Evolutionary conservation across 768 basidiomycete genomes (phyloP).

Genomic region (Amanita subjunquillea): DNA sequence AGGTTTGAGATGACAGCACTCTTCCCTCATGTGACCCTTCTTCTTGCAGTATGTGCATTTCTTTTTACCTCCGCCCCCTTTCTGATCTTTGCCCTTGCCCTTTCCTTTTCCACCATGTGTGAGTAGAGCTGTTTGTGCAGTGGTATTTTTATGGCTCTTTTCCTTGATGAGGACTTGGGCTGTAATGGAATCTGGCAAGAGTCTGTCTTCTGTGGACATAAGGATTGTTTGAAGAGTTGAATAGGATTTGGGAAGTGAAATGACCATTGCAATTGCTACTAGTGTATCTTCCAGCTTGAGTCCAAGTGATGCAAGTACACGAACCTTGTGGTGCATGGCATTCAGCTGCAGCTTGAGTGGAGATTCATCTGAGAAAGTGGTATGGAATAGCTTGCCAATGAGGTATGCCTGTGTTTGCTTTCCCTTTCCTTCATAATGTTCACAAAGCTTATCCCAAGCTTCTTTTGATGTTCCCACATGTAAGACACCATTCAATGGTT

Average conservation of each 20-base stretch:
- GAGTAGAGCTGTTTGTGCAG: slow-evolving; percentile 7
- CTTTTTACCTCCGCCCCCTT: too few species aligned
- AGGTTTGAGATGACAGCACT: too few species aligned
- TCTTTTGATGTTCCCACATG: slow-evolving; percentile 7
- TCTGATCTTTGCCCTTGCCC: too few species aligned
- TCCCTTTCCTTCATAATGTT: slow-evolving; percentile 10
- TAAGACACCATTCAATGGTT: slow-evolving; percentile 10
- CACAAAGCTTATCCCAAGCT: slow-evolving; percentile 9
- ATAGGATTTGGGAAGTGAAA: slow-evolving; percentile 6
- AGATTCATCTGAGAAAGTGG: slow-evolving; percentile 8
- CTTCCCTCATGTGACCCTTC: too few species aligned
- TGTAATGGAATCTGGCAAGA: slow-evolving; percentile 7
- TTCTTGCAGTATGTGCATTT: too few species aligned
- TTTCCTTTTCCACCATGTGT: too few species aligned
- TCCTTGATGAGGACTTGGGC: slow-evolving; percentile 11
- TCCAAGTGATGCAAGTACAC: slow-evolving; percentile 8
- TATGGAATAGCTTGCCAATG: slow-evolving; percentile 8
- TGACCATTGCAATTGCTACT: slow-evolving; percentile 1
- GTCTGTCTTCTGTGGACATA: slow-evolving; percentile 6
- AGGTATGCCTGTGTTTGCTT: slow-evolving; percentile 8
- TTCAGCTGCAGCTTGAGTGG: slow-evolving; percentile 10
- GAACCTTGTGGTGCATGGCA: slow-evolving; percentile 8
- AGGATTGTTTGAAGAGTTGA: slow-evolving; percentile 9
- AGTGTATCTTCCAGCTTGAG: not conserved
- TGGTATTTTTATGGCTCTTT: slow-evolving; percentile 3